Percentiles rank a stretch among this genome's conserved stretches.
These are phyloP conservation scores for Myriosclerotinia scirpicola DNA, from an alignment of 2,329 filamentous ascomycete species.

Conservation along the genomic window DNA sequence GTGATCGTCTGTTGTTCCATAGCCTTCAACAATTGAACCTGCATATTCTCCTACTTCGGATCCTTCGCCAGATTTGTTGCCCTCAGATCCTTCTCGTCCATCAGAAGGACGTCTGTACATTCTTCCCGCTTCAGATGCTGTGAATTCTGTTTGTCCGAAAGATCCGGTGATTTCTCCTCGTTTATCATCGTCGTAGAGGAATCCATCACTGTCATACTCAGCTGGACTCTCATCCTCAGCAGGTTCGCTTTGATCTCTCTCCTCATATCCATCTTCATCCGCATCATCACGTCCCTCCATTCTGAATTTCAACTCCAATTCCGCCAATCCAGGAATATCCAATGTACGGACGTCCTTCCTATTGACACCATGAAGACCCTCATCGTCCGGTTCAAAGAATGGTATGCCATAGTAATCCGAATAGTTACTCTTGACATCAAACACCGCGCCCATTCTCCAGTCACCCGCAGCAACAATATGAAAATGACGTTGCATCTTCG, in stretches of 20 bases:
- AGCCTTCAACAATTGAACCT: conserved; percentile 9
- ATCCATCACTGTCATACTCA: conserved; percentile 11
- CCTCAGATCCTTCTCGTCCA: background rate
- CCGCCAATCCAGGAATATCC: background rate
- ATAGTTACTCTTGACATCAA: conserved; percentile 17
- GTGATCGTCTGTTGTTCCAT: conserved; percentile 2
- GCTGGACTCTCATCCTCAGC: background rate
- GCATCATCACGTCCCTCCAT: background rate
- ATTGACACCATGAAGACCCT: background rate
- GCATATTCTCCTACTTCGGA: conserved; percentile 7
- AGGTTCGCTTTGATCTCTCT: background rate
- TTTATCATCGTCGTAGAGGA: background rate
- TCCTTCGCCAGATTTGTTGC: background rate
- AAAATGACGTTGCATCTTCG: conserved; percentile 16
- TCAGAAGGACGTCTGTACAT: background rate
- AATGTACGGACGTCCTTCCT: background rate
- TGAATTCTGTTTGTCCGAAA: background rate
- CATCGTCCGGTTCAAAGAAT: conserved; percentile 14
- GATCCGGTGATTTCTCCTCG: background rate
- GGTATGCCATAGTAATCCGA: conserved; percentile 19
- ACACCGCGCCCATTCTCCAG: conserved; percentile 14
- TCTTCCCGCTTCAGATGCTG: background rate
- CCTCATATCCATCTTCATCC: background rate
- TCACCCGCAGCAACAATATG: conserved; percentile 19
- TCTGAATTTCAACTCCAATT: background rate